Percentiles rank a stretch among this genome's conserved stretches.
Evolutionary conservation across 371 early-diverging fungal species (phyloP).

Genomic region (Rhizomucor pusillus): DNA sequence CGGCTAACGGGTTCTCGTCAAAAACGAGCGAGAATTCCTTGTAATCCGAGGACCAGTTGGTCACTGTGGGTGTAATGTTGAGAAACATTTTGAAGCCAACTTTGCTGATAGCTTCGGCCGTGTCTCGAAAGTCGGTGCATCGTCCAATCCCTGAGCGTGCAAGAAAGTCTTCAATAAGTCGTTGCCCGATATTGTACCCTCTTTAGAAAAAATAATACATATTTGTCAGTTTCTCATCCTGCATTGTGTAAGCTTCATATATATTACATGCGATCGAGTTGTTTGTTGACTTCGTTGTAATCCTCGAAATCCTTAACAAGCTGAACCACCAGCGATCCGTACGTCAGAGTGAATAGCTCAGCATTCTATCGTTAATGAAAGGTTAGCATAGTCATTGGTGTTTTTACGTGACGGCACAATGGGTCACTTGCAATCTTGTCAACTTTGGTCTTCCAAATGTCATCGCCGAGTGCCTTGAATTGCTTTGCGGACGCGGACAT

Average conservation of each 20-base stretch:
- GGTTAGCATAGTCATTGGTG: background rate
- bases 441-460: conserved; percentile 91
- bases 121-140: conserved; percentile 88
- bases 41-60: conserved; percentile 77
- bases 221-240: background rate
- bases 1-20: conserved; percentile 95
- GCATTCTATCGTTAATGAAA: conserved; percentile 59
- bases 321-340: conserved; percentile 95
- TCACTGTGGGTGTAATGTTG: conserved; percentile 81
- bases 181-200: conserved; percentile 96
- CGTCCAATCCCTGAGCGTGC: conserved; percentile 80
- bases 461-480: conserved; percentile 83
- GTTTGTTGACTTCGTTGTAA: conserved; percentile 89
- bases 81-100: conserved; percentile 96
- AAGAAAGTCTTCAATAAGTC: conserved; percentile 95
- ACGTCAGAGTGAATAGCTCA: conserved; percentile 96
- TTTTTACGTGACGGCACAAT: background rate
- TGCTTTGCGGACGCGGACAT: conserved; percentile 59
- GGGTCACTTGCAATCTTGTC: conserved; percentile 83
- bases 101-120: conserved; percentile 92
- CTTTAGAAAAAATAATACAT: conserved; percentile 32
- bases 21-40: conserved; percentile 88
- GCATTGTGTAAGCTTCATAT: background rate
- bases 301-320: conserved; percentile 94
- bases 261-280: conserved; percentile 92